A percentile compares a stretch with the other conserved stretches of the same genome.
Evolutionary conservation across 257 asterid genomes (phyloP).

Genomic region (Rehmannia glutinosa): DNA sequence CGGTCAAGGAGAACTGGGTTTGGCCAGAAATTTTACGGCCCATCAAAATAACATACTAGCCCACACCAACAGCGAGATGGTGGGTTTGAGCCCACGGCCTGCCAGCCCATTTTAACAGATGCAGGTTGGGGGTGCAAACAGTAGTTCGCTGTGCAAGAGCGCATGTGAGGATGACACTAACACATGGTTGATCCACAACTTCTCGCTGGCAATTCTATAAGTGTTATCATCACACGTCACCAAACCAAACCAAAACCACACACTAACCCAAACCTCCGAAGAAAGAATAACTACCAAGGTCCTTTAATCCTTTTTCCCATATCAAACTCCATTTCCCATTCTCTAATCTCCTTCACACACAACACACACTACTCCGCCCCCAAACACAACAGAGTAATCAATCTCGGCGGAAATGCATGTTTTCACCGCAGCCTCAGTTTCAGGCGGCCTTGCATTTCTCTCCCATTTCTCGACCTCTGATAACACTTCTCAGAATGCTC

Average conservation of each 20-base stretch:
- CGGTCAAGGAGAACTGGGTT: too few relatives aligned
- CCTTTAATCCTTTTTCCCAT: neutral
- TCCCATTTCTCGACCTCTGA: slow-evolving; percentile 34
- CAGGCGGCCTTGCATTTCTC: slow-evolving; percentile 49
- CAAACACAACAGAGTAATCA: too few relatives aligned
- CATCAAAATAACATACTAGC: too few relatives aligned
- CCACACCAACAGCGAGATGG: too few relatives aligned
- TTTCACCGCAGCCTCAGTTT: slow-evolving; percentile 44
- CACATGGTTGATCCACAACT: slow-evolving; percentile 17
- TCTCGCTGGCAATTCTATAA: neutral
- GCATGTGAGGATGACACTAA: slow-evolving; percentile 16
- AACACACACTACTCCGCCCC: too few relatives aligned
- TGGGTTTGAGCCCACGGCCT: too few relatives aligned
- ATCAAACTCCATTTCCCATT: neutral
- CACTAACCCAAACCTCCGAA: neutral
- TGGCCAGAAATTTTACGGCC: too few relatives aligned
- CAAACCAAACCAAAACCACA: slow-evolving; percentile 15
- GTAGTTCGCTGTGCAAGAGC: too few relatives aligned
- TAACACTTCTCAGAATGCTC: slow-evolving; percentile 15
- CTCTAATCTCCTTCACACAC: too few relatives aligned
- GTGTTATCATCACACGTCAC: slow-evolving; percentile 23
- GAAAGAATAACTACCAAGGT: neutral
- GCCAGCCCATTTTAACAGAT: too few relatives aligned
- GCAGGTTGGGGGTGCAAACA: too few relatives aligned
- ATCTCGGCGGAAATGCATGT: slow-evolving; percentile 50